Evolutionary conservation across 371 early-diverging fungal genomes (phyloP).

Genomic region (Basidiobolus meristosporus): DNA sequence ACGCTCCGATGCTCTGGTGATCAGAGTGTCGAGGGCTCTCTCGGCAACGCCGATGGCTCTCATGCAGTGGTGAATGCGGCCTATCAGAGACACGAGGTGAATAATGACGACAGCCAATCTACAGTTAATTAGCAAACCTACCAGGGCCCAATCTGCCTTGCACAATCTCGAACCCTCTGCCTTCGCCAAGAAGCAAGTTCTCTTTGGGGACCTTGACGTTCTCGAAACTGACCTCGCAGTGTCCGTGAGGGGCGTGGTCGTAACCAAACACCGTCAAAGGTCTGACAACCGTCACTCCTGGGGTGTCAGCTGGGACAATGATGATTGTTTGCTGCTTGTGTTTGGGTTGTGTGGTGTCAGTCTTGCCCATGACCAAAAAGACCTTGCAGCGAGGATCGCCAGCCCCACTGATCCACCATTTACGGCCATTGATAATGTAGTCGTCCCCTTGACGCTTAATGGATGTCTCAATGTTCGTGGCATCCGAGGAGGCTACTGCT

Average conservation of each 20-base stretch:
- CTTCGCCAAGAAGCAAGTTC: conserved; percentile 83
- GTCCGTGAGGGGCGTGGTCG: conserved; percentile 91
- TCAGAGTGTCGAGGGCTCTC: conserved; percentile 69
- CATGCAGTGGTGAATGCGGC: conserved; percentile 37
- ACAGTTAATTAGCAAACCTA: conserved; percentile 7
- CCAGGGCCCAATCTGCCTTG: conserved; percentile 92
- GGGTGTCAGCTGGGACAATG: conserved; percentile 72
- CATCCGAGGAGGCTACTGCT: conserved; percentile 84
- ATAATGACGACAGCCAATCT: not conserved
- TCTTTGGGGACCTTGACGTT: conserved; percentile 73
- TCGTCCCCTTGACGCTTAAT: conserved; percentile 36
- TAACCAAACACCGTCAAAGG: conserved; percentile 82
- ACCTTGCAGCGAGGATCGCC: conserved; percentile 84
- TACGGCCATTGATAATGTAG: conserved; percentile 79
- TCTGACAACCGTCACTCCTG: conserved; percentile 68
- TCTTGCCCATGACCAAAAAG: conserved; percentile 77
- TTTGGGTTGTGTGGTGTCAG: conserved; percentile 39
- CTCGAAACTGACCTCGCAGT: conserved; percentile 79
- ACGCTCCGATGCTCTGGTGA: conserved; percentile 71
- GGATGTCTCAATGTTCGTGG: conserved; percentile 78
- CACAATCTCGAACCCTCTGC: conserved; percentile 91
- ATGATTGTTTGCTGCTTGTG: conserved; percentile 82
- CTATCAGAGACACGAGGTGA: not conserved
- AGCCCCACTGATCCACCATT: conserved; percentile 94
- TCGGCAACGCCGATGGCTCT: conserved; percentile 87